Evolutionary conservation across 768 basidiomycete species (phyloP).

Genomic region (Cubamyces sp.): DNA sequence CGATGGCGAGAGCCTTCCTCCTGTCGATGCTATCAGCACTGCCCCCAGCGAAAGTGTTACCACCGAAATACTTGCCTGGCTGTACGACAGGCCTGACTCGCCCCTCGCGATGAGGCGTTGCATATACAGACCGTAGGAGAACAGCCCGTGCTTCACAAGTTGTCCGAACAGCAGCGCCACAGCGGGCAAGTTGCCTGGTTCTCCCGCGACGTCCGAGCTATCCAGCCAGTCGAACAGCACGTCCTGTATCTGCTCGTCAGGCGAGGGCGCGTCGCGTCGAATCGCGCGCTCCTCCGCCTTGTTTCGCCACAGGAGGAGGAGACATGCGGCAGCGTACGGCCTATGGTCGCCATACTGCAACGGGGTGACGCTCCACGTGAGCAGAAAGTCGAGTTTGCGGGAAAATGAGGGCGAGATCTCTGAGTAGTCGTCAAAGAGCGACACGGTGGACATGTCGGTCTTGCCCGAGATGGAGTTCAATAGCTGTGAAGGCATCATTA

Average conservation of each 20-base stretch:
- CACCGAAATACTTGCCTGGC: slow-evolving; percentile 40
- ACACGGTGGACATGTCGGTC: slow-evolving; percentile 60
- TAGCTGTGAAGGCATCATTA: slow-evolving; percentile 47
- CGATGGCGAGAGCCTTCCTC: slow-evolving; percentile 63
- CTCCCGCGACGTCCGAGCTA: slow-evolving; percentile 60
- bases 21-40: slow-evolving; percentile 34
- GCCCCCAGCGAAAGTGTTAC: not conserved
- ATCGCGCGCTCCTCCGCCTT: slow-evolving; percentile 64
- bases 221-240: slow-evolving; percentile 84
- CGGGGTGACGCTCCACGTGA: slow-evolving; percentile 82
- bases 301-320: slow-evolving; percentile 66
- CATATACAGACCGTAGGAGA: slow-evolving; percentile 76
- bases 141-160: slow-evolving; percentile 68
- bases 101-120: slow-evolving; percentile 83
- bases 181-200: slow-evolving; percentile 56
- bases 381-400: slow-evolving; percentile 72
- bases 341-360: slow-evolving; percentile 85
- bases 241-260: slow-evolving; percentile 71
- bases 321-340: slow-evolving; percentile 71
- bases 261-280: slow-evolving; percentile 61
- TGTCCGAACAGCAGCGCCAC: slow-evolving; percentile 73
- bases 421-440: slow-evolving; percentile 58
- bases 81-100: slow-evolving; percentile 59
- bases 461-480: slow-evolving; percentile 75
- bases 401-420: slow-evolving; percentile 49